A percentile compares a stretch with the other conserved stretches of the same genome.
These are phyloP conservation scores for Aspergillus udagawae DNA, from an alignment of 2,329 filamentous ascomycete species.

Conservation along the genomic window DNA sequence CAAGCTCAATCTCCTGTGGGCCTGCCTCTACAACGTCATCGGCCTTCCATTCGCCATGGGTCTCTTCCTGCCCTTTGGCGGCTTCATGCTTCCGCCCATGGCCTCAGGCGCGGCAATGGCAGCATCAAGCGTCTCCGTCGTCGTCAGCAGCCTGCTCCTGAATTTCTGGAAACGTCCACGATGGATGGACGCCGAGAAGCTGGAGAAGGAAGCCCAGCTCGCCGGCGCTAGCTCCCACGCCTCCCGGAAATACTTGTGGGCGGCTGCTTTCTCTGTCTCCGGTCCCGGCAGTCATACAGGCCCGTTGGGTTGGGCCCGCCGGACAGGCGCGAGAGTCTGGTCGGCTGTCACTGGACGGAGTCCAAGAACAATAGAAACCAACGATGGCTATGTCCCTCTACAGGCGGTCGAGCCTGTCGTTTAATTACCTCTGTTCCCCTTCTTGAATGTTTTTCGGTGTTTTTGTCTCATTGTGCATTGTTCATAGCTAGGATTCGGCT, in stretches of 20 bases:
- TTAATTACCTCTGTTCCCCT: slow-evolving; percentile 7
- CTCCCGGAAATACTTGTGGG: slow-evolving; percentile 28
- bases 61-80: slow-evolving; percentile 83
- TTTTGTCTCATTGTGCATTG: slow-evolving; percentile 3
- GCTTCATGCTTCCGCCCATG: slow-evolving; percentile 81
- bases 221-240: slow-evolving; percentile 18
- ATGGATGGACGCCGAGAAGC: slow-evolving; percentile 75
- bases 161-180: slow-evolving; percentile 79
- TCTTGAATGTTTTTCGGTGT: not conserved
- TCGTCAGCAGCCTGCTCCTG: slow-evolving; percentile 74
- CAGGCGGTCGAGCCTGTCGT: slow-evolving; percentile 41
- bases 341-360: slow-evolving; percentile 25
- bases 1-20: slow-evolving; percentile 89
- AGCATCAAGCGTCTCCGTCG: slow-evolving; percentile 82
- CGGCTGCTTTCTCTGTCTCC: slow-evolving; percentile 21
- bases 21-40: slow-evolving; percentile 86
- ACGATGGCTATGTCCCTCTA: slow-evolving; percentile 45
- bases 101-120: slow-evolving; percentile 95
- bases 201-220: slow-evolving; percentile 54
- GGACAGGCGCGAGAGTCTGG: slow-evolving; percentile 21
- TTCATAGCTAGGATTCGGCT: not conserved
- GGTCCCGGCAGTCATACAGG: slow-evolving; percentile 14
- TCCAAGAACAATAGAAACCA: slow-evolving; percentile 18
- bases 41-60: slow-evolving; percentile 97
- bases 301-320: slow-evolving; percentile 16